These are phyloP conservation scores for Colletotrichum aenigma DNA, from an alignment of 2,329 filamentous ascomycete genomes.

Conservation along the genomic window DNA sequence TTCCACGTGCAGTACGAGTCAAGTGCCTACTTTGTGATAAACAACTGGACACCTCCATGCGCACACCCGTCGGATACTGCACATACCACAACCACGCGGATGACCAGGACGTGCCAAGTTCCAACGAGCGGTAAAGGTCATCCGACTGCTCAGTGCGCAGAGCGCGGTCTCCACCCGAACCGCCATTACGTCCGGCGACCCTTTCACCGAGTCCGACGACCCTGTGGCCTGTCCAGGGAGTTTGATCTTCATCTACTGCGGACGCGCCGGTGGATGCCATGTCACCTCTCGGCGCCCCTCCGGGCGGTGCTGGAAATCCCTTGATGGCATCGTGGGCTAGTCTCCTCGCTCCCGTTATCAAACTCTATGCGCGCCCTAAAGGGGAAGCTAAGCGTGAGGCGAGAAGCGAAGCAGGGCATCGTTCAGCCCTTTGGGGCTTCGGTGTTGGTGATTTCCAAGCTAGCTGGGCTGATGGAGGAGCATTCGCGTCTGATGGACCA, in stretches of 20 bases:
- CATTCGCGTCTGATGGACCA: not conserved
- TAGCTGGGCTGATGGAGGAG: not conserved
- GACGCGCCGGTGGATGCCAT: not conserved
- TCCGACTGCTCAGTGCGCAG: not conserved
- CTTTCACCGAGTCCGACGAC: not conserved
- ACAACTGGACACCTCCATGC: not conserved
- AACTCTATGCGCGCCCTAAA: not conserved
- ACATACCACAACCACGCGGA: not conserved
- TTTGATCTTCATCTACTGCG: constrained; percentile 9
- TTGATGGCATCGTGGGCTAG: not conserved
- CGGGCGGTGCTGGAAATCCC: constrained; percentile 1
- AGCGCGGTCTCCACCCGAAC: not conserved
- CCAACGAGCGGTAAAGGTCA: not conserved
- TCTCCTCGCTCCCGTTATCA: constrained; percentile 2
- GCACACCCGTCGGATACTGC: not conserved
- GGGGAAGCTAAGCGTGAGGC: not conserved
- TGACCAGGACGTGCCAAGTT: not conserved
- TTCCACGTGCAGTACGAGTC: not conserved
- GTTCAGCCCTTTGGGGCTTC: constrained; percentile 8
- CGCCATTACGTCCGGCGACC: not conserved
- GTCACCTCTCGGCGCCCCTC: constrained; percentile 16
- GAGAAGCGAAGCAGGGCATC: not conserved
- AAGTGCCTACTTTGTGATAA: not conserved
- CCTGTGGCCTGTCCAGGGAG: not conserved
- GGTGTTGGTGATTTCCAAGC: not conserved